Percentiles rank a stretch among this genome's conserved stretches.
phyloP scores from a whole-genome alignment of 345 rosid species.

The Bruguiera parviflora region DNA sequence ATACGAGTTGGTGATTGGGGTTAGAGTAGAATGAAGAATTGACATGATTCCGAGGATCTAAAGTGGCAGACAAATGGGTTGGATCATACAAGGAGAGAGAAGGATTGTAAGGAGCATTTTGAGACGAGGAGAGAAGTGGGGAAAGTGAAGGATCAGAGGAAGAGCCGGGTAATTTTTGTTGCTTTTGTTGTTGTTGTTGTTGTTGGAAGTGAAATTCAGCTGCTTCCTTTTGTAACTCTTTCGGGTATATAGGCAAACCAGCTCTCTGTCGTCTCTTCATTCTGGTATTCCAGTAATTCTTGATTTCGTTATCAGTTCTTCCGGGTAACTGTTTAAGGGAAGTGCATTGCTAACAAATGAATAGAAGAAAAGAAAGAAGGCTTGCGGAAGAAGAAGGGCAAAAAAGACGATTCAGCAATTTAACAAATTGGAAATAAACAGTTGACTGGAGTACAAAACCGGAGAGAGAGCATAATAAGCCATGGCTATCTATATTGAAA shows the following conservation, averaged over 20 bases:
- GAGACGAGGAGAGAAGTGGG: not conserved
- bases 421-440: too few species aligned
- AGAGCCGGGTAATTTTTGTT: constrained; percentile 14
- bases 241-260: constrained; percentile 70
- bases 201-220: constrained; percentile 26
- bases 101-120: not conserved
- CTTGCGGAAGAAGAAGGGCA: not conserved
- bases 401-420: too few species aligned
- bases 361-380: not conserved
- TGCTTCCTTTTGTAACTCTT: constrained; percentile 38
- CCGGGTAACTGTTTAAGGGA: constrained; percentile 59
- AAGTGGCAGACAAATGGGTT: not conserved
- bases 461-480: too few species aligned
- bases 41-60: constrained; percentile 16
- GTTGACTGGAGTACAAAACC: too few species aligned
- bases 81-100: constrained; percentile 14
- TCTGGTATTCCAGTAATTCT: constrained; percentile 87
- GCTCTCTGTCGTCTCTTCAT: constrained; percentile 76
- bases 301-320: constrained; percentile 85
- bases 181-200: not conserved
- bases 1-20: constrained; percentile 17
- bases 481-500: too few species aligned
- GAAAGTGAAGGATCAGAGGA: not conserved
- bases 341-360: not conserved
- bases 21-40: constrained; percentile 17